A percentile compares a stretch with the other conserved stretches of the same genome.
Conservation (phyloP, 108 stramenopile species). For the Licmophora abbreviata region DNA sequence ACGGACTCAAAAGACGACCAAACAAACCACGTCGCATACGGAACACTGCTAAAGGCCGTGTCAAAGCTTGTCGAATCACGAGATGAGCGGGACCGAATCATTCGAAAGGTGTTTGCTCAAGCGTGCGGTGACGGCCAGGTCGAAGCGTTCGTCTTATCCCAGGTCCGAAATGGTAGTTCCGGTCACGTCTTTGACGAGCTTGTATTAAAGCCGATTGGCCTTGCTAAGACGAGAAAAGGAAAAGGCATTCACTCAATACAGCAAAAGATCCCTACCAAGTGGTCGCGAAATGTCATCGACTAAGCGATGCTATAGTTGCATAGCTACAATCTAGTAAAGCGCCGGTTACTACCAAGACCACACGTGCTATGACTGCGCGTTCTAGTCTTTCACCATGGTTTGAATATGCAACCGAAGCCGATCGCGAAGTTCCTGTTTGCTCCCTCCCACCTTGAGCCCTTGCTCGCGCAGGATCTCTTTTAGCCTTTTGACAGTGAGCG, state of each 20-base stretch:
- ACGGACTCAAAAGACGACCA: constrained; percentile 3
- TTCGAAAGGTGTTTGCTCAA: constrained; percentile 22
- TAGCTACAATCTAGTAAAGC: too few relatives aligned
- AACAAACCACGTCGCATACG: constrained; percentile 32
- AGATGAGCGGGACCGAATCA: constrained; percentile 18
- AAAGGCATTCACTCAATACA: neutral
- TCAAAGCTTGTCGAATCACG: constrained; percentile 15
- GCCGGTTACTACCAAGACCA: too few relatives aligned
- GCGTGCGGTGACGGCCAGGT: constrained; percentile 25
- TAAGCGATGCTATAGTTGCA: too few relatives aligned
- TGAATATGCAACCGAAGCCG: constrained; percentile 64
- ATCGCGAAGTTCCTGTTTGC: constrained; percentile 68
- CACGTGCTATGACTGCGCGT: too few relatives aligned
- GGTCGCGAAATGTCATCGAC: neutral
- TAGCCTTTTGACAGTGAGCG: constrained; percentile 63
- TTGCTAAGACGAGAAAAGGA: neutral
- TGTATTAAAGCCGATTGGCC: constrained; percentile 4
- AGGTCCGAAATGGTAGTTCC: constrained; percentile 23
- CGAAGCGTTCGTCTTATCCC: constrained; percentile 33
- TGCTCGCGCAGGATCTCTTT: constrained; percentile 61
- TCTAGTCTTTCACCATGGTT: constrained; percentile 42
- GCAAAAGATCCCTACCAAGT: neutral
- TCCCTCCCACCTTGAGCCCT: constrained; percentile 63
- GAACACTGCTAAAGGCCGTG: constrained; percentile 42
- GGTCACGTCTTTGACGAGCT: constrained; percentile 13